A percentile compares a stretch with the other conserved stretches of the same genome.
Evolutionary conservation across 2,329 filamentous ascomycete genomes (phyloP).

Genomic region (Boeremia lycopersici): DNA sequence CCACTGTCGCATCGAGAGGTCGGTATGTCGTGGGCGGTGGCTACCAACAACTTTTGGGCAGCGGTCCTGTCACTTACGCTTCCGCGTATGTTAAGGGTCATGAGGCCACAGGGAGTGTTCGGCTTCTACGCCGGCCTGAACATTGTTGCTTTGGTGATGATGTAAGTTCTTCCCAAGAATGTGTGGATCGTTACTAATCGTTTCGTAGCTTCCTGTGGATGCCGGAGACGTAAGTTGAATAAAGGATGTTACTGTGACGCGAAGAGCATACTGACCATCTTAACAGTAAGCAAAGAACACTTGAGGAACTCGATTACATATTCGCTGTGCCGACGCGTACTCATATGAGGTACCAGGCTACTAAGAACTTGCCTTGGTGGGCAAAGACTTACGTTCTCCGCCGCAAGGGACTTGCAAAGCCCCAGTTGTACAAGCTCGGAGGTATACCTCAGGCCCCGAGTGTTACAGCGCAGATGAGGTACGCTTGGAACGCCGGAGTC

Average conservation of each 20-base stretch:
- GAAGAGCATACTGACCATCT: background rate
- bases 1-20: conserved; percentile 73
- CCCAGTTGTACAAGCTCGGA: conserved; percentile 49
- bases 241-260: background rate
- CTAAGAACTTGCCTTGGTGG: conserved; percentile 51
- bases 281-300: conserved; percentile 49
- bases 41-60: conserved; percentile 66
- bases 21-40: conserved; percentile 73
- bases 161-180: conserved; percentile 39
- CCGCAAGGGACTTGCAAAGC: conserved; percentile 43
- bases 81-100: conserved; percentile 60
- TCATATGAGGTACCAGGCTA: conserved; percentile 47
- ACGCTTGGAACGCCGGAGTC: conserved; percentile 27
- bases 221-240: conserved; percentile 46
- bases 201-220: conserved; percentile 59
- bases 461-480: conserved; percentile 27
- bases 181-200: conserved; percentile 5
- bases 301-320: conserved; percentile 48
- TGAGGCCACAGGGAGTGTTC: conserved; percentile 62
- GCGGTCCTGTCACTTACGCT: conserved; percentile 68
- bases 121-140: conserved; percentile 68
- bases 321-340: conserved; percentile 54
- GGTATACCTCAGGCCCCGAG: conserved; percentile 22
- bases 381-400: conserved; percentile 53
- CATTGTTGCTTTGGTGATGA: conserved; percentile 64